A percentile compares a stretch with the other conserved stretches of the same genome.
phyloP scores from a whole-genome alignment of 2,329 filamentous ascomycete species.

The Fusarium tanahbumbuense region DNA sequence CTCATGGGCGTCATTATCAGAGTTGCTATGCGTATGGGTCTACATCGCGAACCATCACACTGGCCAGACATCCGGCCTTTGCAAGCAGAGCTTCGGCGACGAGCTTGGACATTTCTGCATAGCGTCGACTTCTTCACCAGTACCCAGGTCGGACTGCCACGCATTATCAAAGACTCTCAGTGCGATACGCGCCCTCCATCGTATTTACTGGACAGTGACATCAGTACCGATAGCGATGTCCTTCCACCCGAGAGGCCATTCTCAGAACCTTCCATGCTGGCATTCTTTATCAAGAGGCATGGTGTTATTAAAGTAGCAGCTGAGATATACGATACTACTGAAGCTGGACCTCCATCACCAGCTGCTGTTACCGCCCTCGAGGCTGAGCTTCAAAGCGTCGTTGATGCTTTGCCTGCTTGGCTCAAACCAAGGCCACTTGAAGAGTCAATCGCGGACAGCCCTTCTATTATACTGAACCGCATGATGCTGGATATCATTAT shows the following conservation, averaged over 20 bases:
- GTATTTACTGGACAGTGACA: neutral
- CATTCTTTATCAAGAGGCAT: constrained; percentile 15
- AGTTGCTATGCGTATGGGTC: constrained; percentile 34
- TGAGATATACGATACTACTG: constrained; percentile 17
- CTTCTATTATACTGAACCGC: constrained; percentile 7
- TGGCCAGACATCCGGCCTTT: constrained; percentile 34
- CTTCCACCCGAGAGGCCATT: neutral
- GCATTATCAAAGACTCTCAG: constrained; percentile 36
- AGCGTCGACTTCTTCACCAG: constrained; percentile 39
- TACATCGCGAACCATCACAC: constrained; percentile 33
- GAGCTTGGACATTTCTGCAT: constrained; percentile 33
- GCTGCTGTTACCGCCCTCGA: neutral
- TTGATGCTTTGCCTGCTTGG: constrained; percentile 12
- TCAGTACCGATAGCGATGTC: neutral
- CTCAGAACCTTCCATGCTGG: constrained; percentile 12
- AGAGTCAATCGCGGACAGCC: constrained; percentile 11
- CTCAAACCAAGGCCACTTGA: constrained; percentile 11
- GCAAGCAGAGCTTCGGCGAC: constrained; percentile 28
- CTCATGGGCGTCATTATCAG: constrained; percentile 31
- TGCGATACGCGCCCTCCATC: constrained; percentile 27
- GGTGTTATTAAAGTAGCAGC: constrained; percentile 1
- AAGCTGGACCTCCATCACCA: constrained; percentile 4
- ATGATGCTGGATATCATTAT: constrained; percentile 21
- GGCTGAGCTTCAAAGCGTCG: neutral
- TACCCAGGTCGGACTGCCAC: constrained; percentile 32